Evolutionary conservation across 2,329 filamentous ascomycete genomes (phyloP).

Genomic region (Epichloe sp.): DNA sequence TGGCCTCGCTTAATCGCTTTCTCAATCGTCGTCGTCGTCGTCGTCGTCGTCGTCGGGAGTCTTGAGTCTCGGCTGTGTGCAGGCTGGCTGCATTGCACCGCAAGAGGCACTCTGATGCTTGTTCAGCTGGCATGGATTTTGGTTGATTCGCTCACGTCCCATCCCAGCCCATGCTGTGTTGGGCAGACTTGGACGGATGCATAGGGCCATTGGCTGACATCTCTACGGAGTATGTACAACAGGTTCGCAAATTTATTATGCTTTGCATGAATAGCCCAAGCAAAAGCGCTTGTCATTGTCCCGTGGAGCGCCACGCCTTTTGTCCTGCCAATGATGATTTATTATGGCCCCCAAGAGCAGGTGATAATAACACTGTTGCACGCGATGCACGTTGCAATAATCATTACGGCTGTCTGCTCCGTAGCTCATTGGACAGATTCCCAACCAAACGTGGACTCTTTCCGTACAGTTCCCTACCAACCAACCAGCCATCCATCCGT

Average conservation of each 20-base stretch:
- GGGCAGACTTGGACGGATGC: background rate
- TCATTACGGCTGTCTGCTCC: background rate
- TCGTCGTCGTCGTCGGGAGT: too few species aligned
- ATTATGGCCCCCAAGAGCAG: background rate
- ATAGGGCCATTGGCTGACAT: background rate
- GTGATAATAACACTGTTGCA: background rate
- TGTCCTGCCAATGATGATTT: background rate
- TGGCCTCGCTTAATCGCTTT: too few species aligned
- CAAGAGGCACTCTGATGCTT: too few species aligned
- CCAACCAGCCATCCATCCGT: background rate
- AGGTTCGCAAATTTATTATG: conserved; percentile 2
- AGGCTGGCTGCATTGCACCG: too few species aligned
- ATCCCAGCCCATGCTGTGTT: background rate
- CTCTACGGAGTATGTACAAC: background rate
- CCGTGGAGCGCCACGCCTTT: background rate
- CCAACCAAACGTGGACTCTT: background rate
- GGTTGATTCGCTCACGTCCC: too few species aligned
- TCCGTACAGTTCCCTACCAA: background rate
- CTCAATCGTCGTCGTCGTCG: too few species aligned
- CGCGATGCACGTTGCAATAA: background rate
- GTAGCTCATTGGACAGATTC: background rate
- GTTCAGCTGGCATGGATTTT: too few species aligned
- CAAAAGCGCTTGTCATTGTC: background rate
- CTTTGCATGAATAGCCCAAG: conserved; percentile 1
- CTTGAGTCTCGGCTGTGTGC: too few species aligned